A percentile compares a stretch with the other conserved stretches of the same genome.
These are phyloP conservation scores for Bipolaris gigantea DNA, from an alignment of 2,329 filamentous ascomycete genomes.

Conservation along the genomic window DNA sequence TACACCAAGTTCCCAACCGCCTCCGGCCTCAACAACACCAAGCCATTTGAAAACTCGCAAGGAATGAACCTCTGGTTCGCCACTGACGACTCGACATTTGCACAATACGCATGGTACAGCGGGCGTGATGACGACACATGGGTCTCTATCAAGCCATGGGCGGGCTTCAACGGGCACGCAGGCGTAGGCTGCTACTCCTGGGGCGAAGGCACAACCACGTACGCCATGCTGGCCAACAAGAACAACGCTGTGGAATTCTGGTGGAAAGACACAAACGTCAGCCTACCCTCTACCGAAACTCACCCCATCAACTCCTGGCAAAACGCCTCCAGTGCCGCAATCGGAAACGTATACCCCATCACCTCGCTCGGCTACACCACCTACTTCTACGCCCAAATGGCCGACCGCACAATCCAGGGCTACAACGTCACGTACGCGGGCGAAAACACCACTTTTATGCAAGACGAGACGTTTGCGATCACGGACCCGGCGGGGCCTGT, in stretches of 20 bases:
- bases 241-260: conserved; percentile 47
- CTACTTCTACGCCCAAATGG: conserved; percentile 48
- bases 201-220: conserved; percentile 45
- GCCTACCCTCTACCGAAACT: conserved; percentile 22
- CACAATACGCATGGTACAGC: conserved; percentile 48
- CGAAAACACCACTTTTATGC: conserved; percentile 44
- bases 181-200: conserved; percentile 51
- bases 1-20: conserved; percentile 44
- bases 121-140: conserved; percentile 41
- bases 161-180: conserved; percentile 47
- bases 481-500: conserved; percentile 31
- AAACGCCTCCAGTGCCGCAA: conserved; percentile 32
- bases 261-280: conserved; percentile 51
- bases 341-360: conserved; percentile 44
- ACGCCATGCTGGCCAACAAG: conserved; percentile 49
- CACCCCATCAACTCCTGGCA: conserved; percentile 49
- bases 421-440: conserved; percentile 45
- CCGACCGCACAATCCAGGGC: conserved; percentile 42
- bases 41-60: conserved; percentile 29
- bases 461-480: conserved; percentile 39
- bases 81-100: conserved; percentile 44
- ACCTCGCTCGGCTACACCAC: conserved; percentile 49
- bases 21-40: conserved; percentile 28
- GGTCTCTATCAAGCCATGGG: conserved; percentile 44
- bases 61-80: conserved; percentile 53